Percentiles rank a stretch among this genome's conserved stretches.
Evolutionary conservation across 129 eudicot species (phyloP).

Genomic region (Flaveria bidentis): DNA sequence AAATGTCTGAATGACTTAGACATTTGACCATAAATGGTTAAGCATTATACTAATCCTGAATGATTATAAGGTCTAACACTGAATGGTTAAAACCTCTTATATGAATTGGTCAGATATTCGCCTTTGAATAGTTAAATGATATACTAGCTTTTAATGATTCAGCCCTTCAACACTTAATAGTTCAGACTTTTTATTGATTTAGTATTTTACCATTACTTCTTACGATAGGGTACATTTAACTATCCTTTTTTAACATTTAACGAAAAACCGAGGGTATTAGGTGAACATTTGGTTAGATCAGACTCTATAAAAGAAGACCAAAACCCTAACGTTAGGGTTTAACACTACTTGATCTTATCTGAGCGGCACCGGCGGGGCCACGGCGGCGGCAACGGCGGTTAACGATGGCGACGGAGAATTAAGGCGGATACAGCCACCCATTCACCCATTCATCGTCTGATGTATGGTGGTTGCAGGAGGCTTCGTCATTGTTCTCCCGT

Average conservation of each 20-base stretch:
- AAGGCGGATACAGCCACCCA: constrained; percentile 34
- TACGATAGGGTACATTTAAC: too few relatives aligned
- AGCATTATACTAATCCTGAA: too few relatives aligned
- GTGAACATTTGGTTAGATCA: background rate
- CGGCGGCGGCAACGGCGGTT: constrained; percentile 25
- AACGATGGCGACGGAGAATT: background rate
- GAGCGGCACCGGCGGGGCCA: constrained; percentile 38
- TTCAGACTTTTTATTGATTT: too few relatives aligned
- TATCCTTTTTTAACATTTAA: background rate
- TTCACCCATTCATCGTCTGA: constrained; percentile 4
- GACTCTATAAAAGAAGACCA: constrained; percentile 8
- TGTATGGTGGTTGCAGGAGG: constrained; percentile 50
- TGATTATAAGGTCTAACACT: too few relatives aligned
- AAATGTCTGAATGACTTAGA: too few relatives aligned
- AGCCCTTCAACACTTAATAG: too few relatives aligned
- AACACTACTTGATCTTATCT: constrained; percentile 83
- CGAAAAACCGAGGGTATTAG: background rate
- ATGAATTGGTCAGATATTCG: too few relatives aligned
- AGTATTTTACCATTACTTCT: too few relatives aligned
- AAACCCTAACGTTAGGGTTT: constrained; percentile 5
- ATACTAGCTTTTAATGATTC: too few relatives aligned
- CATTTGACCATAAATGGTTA: too few relatives aligned
- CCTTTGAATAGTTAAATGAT: too few relatives aligned
- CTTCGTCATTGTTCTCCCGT: constrained; percentile 28
- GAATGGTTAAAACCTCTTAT: too few relatives aligned